These are phyloP conservation scores for Talaromyces thailandensis DNA, from an alignment of 495 filamentous ascomycete genomes.

Conservation along the genomic window DNA sequence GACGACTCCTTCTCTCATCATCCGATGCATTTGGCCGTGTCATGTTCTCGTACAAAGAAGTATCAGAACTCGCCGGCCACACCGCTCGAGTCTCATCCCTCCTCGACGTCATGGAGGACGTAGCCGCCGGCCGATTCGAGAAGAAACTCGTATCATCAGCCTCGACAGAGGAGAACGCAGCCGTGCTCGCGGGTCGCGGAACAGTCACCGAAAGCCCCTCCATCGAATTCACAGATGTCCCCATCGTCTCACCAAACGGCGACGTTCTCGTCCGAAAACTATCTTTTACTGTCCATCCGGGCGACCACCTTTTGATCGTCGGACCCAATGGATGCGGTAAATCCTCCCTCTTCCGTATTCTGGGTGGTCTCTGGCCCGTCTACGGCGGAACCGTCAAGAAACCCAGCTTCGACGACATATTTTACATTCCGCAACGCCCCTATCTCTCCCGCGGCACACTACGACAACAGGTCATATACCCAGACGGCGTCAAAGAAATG, in stretches of 20 bases:
- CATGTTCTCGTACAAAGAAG: constrained; percentile 98
- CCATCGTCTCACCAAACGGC: constrained; percentile 96
- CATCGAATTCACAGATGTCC: constrained; percentile 84
- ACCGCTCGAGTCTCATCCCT: constrained; percentile 85
- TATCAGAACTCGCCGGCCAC: constrained; percentile 90
- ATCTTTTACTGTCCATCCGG: constrained; percentile 75
- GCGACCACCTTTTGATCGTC: constrained; percentile 88
- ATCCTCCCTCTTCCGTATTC: constrained; percentile 87
- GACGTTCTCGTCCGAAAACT: constrained; percentile 78
- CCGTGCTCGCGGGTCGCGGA: constrained; percentile 72
- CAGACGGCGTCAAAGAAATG: constrained; percentile 82
- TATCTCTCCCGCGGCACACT: constrained; percentile 85
- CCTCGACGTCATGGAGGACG: constrained; percentile 89
- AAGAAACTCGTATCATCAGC: constrained; percentile 93
- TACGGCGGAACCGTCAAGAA: constrained; percentile 91
- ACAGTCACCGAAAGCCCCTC: constrained; percentile 64
- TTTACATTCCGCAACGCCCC: constrained; percentile 95
- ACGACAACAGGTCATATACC: constrained; percentile 94
- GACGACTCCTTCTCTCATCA: constrained; percentile 79
- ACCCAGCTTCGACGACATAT: constrained; percentile 81
- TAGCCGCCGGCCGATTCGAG: constrained; percentile 78
- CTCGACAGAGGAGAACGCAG: constrained; percentile 64
- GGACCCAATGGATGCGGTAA: constrained; percentile 98
- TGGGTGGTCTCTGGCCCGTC: constrained; percentile 97
- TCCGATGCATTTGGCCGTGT: constrained; percentile 93